phyloP scores from a whole-genome alignment of 2,329 filamentous ascomycete species.

The Podosphaera xanthii region DNA sequence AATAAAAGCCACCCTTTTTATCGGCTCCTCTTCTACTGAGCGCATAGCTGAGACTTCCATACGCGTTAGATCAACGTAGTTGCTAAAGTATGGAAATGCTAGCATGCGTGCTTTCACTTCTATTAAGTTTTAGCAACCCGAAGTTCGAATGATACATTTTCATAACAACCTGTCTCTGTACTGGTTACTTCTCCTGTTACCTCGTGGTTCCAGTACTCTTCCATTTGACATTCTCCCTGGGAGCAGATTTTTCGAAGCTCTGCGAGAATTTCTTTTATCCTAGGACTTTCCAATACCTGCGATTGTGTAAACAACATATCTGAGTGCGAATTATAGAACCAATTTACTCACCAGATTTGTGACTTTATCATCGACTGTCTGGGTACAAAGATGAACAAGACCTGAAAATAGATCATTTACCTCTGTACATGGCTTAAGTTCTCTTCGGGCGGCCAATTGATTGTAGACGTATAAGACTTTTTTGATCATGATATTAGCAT shows the following conservation, averaged over 20 bases:
- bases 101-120: constrained; percentile 11
- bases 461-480: background rate
- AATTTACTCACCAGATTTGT: constrained; percentile 1
- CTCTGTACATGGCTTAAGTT: constrained; percentile 15
- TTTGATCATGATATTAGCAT: background rate
- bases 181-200: constrained; percentile 12
- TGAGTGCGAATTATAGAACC: background rate
- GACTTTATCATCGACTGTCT: constrained; percentile 1
- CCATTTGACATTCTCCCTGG: constrained; percentile 22
- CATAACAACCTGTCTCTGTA: background rate
- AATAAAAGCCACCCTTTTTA: constrained; percentile 22
- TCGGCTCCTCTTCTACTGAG: constrained; percentile 15
- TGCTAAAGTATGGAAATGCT: constrained; percentile 25
- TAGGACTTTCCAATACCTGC: constrained; percentile 13
- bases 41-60: constrained; percentile 23
- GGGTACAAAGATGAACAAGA: constrained; percentile 18
- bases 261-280: constrained; percentile 16
- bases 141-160: background rate
- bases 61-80: constrained; percentile 25
- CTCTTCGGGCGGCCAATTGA: background rate
- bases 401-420: constrained; percentile 18
- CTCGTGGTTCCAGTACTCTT: constrained; percentile 21
- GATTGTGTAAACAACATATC: background rate
- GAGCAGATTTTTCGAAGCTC: constrained; percentile 21
- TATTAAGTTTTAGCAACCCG: constrained; percentile 2